Base-by-base conservation (phyloP, 805 yeast species). In the Hanseniaspora nectarophila region DNA sequence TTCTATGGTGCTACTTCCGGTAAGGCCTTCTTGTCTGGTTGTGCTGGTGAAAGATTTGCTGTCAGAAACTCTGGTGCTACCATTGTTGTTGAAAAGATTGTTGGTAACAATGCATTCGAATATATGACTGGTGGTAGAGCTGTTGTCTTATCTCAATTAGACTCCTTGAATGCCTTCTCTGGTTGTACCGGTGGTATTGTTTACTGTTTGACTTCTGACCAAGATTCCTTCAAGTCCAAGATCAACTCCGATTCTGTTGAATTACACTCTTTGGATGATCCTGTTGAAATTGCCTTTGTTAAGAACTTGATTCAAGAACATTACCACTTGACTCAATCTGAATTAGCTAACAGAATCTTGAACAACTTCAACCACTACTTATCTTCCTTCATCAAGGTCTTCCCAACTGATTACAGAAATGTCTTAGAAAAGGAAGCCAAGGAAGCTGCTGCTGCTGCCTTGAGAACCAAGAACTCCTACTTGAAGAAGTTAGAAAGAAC, bases 101-200 rank as follows among this genome's bases (percentile, higher is more conserved):
- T 85, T 57, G 98, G 98, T 73, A 96, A 90, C 68, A 97, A 90
- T 67, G 98, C 98, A 49, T 90, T 97, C 72, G 98, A 90, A 71
- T 90, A 90, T 72, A 90, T 90, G 98, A 89, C 97, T 60, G 97
- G 98, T 67, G 98, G 98, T 66, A 80, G 97, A 62, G 95, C 92
- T 56, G 87, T 90, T 64, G 88, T 90, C 45, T 76, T 90, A 59
- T 95, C 97, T 44, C 71, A 80, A 55, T 85, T 95, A 61, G 97
- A 95, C 54, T 80, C 97, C 57, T 82, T 88, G 66, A 96, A 85
- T 56, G 74, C 75, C 4, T 70, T 81, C 55, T 95, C 98, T 53
- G 98, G 98, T 74, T 92, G 92, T 84, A 89, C 97, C 61, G 98
- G 98, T 70, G 98, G 98, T 79, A 90, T 92, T 67, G 95, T 96